phyloP scores from a whole-genome alignment of 2,329 filamentous ascomycete genomes.

The Dothideomycetes sp. region DNA sequence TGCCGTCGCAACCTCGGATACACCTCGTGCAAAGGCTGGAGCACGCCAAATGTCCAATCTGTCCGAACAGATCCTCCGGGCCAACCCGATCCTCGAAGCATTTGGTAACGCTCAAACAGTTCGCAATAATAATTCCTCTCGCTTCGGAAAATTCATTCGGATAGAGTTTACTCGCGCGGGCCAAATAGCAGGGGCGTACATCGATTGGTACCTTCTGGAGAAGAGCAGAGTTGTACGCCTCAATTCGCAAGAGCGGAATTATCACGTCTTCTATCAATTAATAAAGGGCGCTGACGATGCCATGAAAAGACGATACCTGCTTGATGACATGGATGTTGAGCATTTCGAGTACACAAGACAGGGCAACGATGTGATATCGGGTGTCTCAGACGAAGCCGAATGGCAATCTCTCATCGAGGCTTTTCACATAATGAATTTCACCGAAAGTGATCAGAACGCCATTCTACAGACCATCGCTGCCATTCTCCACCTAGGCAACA shows the following conservation, averaged over 20 bases:
- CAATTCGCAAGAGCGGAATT: constrained; percentile 82
- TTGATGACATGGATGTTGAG: constrained; percentile 64
- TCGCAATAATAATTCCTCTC: constrained; percentile 94
- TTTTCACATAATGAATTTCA: constrained; percentile 89
- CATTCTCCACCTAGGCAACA: constrained; percentile 87
- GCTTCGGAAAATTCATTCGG: constrained; percentile 96
- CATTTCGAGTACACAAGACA: constrained; percentile 87
- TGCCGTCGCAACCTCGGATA: constrained; percentile 79
- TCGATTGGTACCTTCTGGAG: constrained; percentile 96
- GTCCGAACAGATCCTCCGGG: constrained; percentile 89
- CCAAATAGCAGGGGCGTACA: constrained; percentile 88
- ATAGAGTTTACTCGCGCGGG: constrained; percentile 87
- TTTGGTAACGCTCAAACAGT: constrained; percentile 98
- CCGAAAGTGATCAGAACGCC: constrained; percentile 67
- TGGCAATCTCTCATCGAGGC: constrained; percentile 87
- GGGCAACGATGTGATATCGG: constrained; percentile 83
- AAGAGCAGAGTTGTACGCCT: constrained; percentile 94
- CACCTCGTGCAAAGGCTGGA: constrained; percentile 48
- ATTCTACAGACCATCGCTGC: constrained; percentile 84
- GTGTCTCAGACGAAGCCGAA: constrained; percentile 81
- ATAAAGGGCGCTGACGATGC: constrained; percentile 67
- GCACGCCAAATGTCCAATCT: constrained; percentile 67
- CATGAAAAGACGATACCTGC: constrained; percentile 65
- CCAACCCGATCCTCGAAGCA: constrained; percentile 93
- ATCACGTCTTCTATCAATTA: constrained; percentile 95